A percentile compares a stretch with the other conserved stretches of the same genome.
phyloP scores from a whole-genome alignment of 768 basidiomycete genomes.

The Kwoniella sp. region DNA sequence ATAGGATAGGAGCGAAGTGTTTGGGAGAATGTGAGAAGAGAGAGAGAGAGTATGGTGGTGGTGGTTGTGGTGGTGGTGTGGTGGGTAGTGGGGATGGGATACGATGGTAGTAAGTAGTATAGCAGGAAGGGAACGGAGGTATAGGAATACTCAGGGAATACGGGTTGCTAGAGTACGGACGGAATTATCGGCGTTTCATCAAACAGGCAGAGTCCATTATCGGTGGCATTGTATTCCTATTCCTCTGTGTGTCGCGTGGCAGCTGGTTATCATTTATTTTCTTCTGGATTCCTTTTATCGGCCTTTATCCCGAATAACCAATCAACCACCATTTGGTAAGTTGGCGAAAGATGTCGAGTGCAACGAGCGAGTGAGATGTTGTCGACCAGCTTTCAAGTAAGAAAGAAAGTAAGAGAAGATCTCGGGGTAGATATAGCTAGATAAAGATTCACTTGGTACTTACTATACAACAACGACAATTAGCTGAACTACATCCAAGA shows the following conservation, averaged over 20 bases:
- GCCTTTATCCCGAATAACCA: conserved; percentile 2
- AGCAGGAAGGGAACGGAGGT: background rate
- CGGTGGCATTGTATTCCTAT: background rate
- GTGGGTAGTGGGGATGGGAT: conserved; percentile 2
- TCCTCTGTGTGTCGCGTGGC: background rate
- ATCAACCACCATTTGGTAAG: background rate
- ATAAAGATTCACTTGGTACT: no score
- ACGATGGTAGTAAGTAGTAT: no score
- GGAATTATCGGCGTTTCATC: conserved; percentile 24
- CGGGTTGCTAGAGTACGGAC: conserved; percentile 25
- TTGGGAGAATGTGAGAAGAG: conserved; percentile 12
- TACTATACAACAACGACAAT: no score
- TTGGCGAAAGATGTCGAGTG: background rate
- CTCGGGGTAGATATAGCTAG: no score
- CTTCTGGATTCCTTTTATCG: background rate
- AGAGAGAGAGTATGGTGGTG: conserved; percentile 12
- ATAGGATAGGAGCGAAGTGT: conserved; percentile 6
- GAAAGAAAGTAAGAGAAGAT: no score
- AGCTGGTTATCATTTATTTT: no score
- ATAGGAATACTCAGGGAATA: conserved; percentile 9
- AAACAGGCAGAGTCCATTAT: background rate
- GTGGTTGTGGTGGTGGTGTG: background rate
- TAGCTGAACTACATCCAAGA: no score
- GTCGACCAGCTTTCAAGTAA: no score
- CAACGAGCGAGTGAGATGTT: no score